phyloP scores from a whole-genome alignment of 495 filamentous ascomycete genomes.

The Neurospora discreta region DNA sequence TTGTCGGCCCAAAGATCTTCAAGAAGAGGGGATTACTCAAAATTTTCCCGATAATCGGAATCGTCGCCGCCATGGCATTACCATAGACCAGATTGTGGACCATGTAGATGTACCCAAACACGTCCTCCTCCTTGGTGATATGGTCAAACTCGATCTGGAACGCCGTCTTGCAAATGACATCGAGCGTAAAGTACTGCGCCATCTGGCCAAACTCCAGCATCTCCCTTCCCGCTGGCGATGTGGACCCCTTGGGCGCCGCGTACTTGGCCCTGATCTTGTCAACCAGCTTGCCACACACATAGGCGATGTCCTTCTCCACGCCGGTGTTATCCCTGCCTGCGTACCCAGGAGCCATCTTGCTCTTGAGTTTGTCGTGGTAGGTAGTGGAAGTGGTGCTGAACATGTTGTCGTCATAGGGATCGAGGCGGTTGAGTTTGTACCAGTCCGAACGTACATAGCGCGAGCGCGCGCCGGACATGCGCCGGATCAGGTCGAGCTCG shows the following conservation, averaged over 20 bases:
- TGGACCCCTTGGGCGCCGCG: conserved; percentile 13
- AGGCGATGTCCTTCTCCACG: conserved; percentile 37
- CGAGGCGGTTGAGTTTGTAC: conserved; percentile 19
- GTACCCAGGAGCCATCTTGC: conserved; percentile 32
- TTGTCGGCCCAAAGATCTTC: conserved; percentile 43
- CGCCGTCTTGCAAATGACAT: conserved; percentile 38
- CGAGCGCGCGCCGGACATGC: conserved; percentile 22
- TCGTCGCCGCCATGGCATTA: conserved; percentile 12
- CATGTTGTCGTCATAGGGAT: conserved; percentile 30
- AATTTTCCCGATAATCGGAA: conserved; percentile 21
- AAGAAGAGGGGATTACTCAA: conserved; percentile 32
- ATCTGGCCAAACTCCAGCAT: conserved; percentile 34
- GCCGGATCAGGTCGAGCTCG: conserved; percentile 25
- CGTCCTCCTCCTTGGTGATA: conserved; percentile 34
- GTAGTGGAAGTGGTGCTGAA: conserved; percentile 26
- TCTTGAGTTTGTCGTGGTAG: conserved; percentile 29
- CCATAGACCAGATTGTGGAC: conserved; percentile 22
- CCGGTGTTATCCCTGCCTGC: conserved; percentile 36
- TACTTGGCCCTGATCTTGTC: conserved; percentile 27
- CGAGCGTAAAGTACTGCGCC: conserved; percentile 39
- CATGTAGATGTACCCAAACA: conserved; percentile 35
- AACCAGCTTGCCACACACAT: conserved; percentile 26
- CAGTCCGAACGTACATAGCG: conserved; percentile 23
- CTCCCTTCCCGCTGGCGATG: conserved; percentile 1
- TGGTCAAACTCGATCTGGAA: conserved; percentile 43